phyloP scores from a whole-genome alignment of 2,329 filamentous ascomycete genomes.

The Aspergillus ibericus region DNA sequence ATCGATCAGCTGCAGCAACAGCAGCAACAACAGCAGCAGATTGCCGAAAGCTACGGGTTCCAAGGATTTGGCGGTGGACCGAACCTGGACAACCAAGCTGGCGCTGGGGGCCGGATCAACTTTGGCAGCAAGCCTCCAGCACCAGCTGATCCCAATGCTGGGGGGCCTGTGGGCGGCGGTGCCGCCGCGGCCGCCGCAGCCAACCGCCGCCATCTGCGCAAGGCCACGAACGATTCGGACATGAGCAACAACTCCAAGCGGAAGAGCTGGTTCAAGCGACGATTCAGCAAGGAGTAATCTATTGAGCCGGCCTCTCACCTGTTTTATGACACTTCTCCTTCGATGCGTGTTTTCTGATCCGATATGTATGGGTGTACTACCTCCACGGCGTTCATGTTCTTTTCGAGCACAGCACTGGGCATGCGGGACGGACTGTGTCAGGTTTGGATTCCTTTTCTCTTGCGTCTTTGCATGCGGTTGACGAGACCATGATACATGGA shows the following conservation, averaged over 20 bases:
- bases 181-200: slow-evolving; percentile 19
- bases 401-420: slow-evolving; percentile 2
- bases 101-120: slow-evolving; percentile 13
- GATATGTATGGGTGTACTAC: slow-evolving; percentile 7
- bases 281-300: slow-evolving; percentile 63
- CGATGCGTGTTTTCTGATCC: slow-evolving; percentile 2
- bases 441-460: slow-evolving; percentile 6
- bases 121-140: slow-evolving; percentile 17
- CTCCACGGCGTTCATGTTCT: slow-evolving; percentile 11
- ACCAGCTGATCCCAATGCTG: slow-evolving; percentile 25
- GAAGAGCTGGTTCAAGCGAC: slow-evolving; percentile 84
- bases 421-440: background rate
- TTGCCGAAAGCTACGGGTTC: slow-evolving; percentile 66
- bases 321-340: slow-evolving; percentile 1
- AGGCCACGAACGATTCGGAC: slow-evolving; percentile 22
- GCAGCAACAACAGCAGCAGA: slow-evolving; percentile 40
- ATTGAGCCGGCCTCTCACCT: slow-evolving; percentile 22
- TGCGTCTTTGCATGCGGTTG: slow-evolving; percentile 8
- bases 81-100: slow-evolving; percentile 34
- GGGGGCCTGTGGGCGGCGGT: slow-evolving; percentile 28
- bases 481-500: slow-evolving; percentile 25
- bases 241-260: slow-evolving; percentile 62
- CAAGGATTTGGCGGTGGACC: slow-evolving; percentile 49
- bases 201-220: slow-evolving; percentile 23
- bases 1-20: slow-evolving; percentile 68